phyloP scores from a whole-genome alignment of 345 rosid species.

The Arabis alpina region DNA sequence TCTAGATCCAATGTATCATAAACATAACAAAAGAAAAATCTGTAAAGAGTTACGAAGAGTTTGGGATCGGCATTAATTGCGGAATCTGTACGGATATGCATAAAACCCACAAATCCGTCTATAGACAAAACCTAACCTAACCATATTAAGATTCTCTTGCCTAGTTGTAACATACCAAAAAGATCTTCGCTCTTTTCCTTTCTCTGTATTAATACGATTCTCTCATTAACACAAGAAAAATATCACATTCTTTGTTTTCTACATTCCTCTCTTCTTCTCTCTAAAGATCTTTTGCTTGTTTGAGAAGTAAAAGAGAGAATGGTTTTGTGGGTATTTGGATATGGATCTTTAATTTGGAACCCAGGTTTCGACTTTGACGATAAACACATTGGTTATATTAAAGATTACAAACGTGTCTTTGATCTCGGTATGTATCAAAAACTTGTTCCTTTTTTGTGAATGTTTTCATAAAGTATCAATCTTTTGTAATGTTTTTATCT shows the following conservation, averaged over 20 bases:
- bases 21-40: background rate
- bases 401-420: conserved; percentile 84
- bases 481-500: background rate
- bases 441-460: background rate
- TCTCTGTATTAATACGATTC: conserved; percentile 24
- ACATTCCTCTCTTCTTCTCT: background rate
- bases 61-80: background rate
- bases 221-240: background rate
- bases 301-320: conserved; percentile 34
- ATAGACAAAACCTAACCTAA: conserved; percentile 9
- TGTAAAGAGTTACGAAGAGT: background rate
- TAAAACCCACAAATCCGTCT: conserved; percentile 4
- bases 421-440: conserved; percentile 64
- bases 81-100: background rate
- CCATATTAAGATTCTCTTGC: conserved; percentile 9
- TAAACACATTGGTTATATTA: conserved; percentile 72
- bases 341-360: conserved; percentile 97
- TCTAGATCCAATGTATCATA: conserved; percentile 25
- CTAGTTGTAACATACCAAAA: background rate
- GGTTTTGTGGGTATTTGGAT: conserved; percentile 98
- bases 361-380: conserved; percentile 93
- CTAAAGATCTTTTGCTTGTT: background rate
- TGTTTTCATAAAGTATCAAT: background rate
- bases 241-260: background rate
- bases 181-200: conserved; percentile 6